Percentiles rank a stretch among this genome's conserved stretches.
Evolutionary conservation across 192 early-diverging fungal species (phyloP).

Genomic region (Rhizoclosmatium sp.): DNA sequence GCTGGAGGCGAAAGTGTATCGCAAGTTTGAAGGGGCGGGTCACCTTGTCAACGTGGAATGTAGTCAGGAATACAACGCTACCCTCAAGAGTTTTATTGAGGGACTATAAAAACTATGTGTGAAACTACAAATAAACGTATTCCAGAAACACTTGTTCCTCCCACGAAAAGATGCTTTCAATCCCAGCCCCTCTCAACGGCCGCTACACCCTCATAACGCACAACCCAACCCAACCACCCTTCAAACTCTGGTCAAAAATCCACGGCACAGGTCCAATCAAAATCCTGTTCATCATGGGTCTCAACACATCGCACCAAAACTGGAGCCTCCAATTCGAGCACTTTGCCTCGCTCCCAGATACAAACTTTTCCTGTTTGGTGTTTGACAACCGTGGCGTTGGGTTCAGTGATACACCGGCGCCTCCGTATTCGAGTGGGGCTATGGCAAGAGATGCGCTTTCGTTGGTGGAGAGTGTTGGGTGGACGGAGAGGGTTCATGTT

Average conservation of each 20-base stretch:
- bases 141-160: too few species aligned
- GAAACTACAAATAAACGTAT: too few species aligned
- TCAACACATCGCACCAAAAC: conserved; percentile 39
- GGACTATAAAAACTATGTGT: too few species aligned
- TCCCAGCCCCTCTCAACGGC: neutral
- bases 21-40: conserved; percentile 12
- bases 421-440: conserved; percentile 71
- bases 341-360: conserved; percentile 67
- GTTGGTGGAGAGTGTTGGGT: conserved; percentile 77
- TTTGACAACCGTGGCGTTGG: conserved; percentile 91
- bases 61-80: neutral
- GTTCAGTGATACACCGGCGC: conserved; percentile 48
- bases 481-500: conserved; percentile 73
- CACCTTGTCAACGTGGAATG: neutral
- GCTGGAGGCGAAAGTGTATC: conserved; percentile 3
- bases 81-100: neutral
- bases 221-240: conserved; percentile 41
- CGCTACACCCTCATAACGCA: conserved; percentile 41
- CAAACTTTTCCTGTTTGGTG: conserved; percentile 68
- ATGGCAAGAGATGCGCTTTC: conserved; percentile 78
- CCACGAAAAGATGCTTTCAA: too few species aligned
- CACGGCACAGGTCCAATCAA: conserved; percentile 76
- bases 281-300: conserved; percentile 80
- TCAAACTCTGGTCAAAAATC: conserved; percentile 80
- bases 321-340: conserved; percentile 69